phyloP scores from a whole-genome alignment of 768 basidiomycete genomes.

The Lactifluus rugatus region DNA sequence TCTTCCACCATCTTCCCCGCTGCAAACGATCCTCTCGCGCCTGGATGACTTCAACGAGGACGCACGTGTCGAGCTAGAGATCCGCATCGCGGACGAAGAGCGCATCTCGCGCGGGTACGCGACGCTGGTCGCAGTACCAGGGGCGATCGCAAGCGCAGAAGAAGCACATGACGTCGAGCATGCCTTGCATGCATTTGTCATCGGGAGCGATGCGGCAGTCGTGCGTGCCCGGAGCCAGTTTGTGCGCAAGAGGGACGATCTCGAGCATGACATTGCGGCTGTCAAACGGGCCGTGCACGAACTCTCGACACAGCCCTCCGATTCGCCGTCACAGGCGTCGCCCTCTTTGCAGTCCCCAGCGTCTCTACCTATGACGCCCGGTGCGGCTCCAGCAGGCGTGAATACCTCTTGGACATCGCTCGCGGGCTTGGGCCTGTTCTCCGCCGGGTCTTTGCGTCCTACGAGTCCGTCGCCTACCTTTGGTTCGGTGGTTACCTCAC shows the following conservation, averaged over 20 bases:
- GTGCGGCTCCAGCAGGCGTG: slow-evolving; percentile 6
- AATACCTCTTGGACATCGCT: slow-evolving; percentile 35
- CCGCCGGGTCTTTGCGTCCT: slow-evolving; percentile 27
- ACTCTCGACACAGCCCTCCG: slow-evolving; percentile 13
- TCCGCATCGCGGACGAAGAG: slow-evolving; percentile 61
- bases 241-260: slow-evolving; percentile 53
- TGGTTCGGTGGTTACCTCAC: slow-evolving; percentile 60
- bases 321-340: background rate
- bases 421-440: slow-evolving; percentile 44
- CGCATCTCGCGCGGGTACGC: slow-evolving; percentile 58
- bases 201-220: slow-evolving; percentile 42
- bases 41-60: slow-evolving; percentile 72
- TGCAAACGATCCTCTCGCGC: slow-evolving; percentile 47
- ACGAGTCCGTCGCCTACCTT: slow-evolving; percentile 48
- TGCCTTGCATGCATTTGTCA: slow-evolving; percentile 47
- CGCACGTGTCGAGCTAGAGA: slow-evolving; percentile 74
- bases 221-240: slow-evolving; percentile 40
- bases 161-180: slow-evolving; percentile 33
- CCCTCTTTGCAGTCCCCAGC: background rate
- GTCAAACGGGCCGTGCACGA: slow-evolving; percentile 54
- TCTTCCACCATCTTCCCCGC: slow-evolving; percentile 16
- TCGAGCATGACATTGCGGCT: slow-evolving; percentile 66
- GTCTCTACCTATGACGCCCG: slow-evolving; percentile 8
- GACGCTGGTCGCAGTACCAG: slow-evolving; percentile 52
- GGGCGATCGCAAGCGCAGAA: slow-evolving; percentile 30